These are phyloP conservation scores for Malus domestica DNA, from an alignment of 306 rosid species.

Conservation along the genomic window DNA sequence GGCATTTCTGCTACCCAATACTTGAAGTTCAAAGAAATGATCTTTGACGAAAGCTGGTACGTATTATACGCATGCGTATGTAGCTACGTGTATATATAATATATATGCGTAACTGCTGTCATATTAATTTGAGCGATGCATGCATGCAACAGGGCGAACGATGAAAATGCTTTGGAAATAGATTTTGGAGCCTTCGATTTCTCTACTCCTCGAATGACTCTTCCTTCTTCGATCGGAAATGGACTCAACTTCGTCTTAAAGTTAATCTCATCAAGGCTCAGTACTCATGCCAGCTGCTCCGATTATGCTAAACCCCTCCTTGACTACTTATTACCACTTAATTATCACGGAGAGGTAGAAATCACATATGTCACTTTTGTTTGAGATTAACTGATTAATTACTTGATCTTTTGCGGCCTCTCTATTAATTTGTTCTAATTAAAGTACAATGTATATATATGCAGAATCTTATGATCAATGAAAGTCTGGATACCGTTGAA, in stretches of 20 bases:
- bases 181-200: conserved; percentile 42
- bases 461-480: conserved; percentile 42
- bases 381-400: background rate
- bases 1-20: conserved; percentile 24
- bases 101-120: background rate
- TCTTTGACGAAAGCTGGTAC: conserved; percentile 38
- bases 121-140: background rate
- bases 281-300: background rate
- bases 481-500: conserved; percentile 26
- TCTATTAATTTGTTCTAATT: background rate
- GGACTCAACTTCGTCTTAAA: conserved; percentile 32
- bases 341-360: conserved; percentile 35
- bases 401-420: background rate
- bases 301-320: conserved; percentile 25
- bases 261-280: conserved; percentile 27
- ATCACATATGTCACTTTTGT: background rate
- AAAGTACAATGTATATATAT: background rate
- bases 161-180: conserved; percentile 34
- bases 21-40: conserved; percentile 36
- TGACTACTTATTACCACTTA: conserved; percentile 25
- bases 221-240: conserved; percentile 41
- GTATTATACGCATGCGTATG: background rate
- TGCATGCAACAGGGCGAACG: conserved; percentile 33
- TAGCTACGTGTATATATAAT: background rate
- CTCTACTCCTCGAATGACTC: conserved; percentile 26